Evolutionary conservation across 495 filamentous ascomycete genomes (phyloP), one percentile per base, ranked within the genome.

Genomic region (Neurospora sp.): DNA sequence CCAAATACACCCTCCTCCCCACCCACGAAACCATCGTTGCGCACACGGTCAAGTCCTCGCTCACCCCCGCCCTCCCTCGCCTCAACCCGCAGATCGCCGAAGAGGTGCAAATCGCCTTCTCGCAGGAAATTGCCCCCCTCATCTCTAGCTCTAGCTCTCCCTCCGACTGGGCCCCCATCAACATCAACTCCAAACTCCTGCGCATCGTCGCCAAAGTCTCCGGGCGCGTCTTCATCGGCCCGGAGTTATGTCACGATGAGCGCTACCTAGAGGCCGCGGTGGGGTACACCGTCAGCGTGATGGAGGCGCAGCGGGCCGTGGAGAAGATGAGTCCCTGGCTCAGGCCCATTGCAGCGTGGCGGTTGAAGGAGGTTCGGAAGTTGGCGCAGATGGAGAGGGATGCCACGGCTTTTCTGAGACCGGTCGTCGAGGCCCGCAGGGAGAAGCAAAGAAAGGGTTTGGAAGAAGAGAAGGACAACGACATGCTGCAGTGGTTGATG

Each of bases 241-340:
- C 82, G 6, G 82, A 85, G 12, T 74, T 89, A 54, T 87, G 86
- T 74, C 85, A 86, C 2, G 79, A 88, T 37, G 79, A 85, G 69
- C 85, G 88, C 16, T 92, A 90, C 83, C 78, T 90, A 23, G 77
- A 86, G 31, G 81, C 86, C 5, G 86, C 88, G 2, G 86, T 89
- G 75, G 85, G 84, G 41, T 91, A 88, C 77, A 88, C 90, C 6
- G 74, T 88, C 27, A 83, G 89, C 66, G 73, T 86, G 73, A 76
- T 81, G 81, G 70, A 76, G 54, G 81, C 79, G 16, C 75, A 74
- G 39, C 27, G 54, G 16, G 80, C 79, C n/a, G 71, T 84, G 4
- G 76, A 80, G 14, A 23, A 66, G 11, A 80, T 83, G 71, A 72
- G 69, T 4, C 75, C 74, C 1, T 82, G 79, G 78, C 71, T 79